phyloP scores from a whole-genome alignment of 257 asterid genomes.

The Nicotiana benthamiana region DNA sequence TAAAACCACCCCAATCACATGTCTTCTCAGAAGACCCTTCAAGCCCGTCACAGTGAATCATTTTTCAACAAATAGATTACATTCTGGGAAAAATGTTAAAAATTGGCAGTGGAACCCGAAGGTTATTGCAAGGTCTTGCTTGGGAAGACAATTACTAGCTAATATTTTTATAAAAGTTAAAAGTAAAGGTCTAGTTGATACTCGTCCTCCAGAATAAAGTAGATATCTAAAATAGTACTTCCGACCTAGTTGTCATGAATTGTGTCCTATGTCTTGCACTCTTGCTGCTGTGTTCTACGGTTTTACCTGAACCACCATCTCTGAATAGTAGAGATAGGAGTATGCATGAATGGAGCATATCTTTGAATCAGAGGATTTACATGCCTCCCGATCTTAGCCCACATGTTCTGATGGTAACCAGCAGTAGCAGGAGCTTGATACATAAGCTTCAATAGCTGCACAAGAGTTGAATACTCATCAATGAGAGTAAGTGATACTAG shows the following conservation, averaged over 20 bases:
- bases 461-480: not conserved
- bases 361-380: conserved; percentile 54
- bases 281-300: not conserved
- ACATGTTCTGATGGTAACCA: conserved; percentile 73
- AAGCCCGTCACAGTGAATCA: not conserved
- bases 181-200: not conserved
- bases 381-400: conserved; percentile 71
- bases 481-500: not conserved
- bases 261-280: not conserved
- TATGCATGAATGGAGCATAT: conserved; percentile 66
- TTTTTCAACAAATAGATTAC: not conserved
- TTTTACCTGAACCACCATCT: conserved; percentile 89
- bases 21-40: not conserved
- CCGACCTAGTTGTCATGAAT: not conserved
- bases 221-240: not conserved
- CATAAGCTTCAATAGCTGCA: conserved; percentile 87
- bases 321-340: conserved; percentile 58
- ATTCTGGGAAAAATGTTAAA: not conserved
- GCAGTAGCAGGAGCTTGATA: conserved; percentile 88
- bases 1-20: no score
- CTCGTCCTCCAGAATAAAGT: not conserved
- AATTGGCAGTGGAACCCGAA: not conserved
- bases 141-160: not conserved
- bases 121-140: not conserved
- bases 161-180: not conserved